Percentiles rank a stretch among this genome's conserved stretches.
Conservation (phyloP, 257 asterid genomes). For the Solanum appendiculatum region DNA sequence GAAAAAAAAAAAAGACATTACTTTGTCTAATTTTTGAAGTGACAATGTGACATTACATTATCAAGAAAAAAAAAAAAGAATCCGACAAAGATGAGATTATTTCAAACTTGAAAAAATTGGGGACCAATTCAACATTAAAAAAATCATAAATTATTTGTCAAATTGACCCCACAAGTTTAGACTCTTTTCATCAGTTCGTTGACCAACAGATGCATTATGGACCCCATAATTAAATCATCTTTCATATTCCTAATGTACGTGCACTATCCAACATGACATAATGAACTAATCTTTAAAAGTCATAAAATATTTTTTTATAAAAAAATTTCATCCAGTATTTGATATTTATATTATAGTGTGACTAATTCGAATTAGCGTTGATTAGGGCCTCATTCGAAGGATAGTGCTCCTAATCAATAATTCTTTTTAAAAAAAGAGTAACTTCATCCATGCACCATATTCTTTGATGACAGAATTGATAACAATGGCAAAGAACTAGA, state of each 20-base stretch:
- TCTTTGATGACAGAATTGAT: too few relatives aligned
- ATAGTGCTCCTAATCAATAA: too few relatives aligned
- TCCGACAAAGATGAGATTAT: constrained; percentile 3
- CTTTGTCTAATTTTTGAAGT: not conserved
- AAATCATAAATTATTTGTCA: not conserved
- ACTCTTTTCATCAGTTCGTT: constrained; percentile 6
- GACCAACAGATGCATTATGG: constrained; percentile 11
- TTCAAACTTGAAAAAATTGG: not conserved
- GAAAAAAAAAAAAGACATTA: not conserved
- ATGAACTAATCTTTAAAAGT: not conserved
- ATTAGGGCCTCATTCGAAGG: too few relatives aligned
- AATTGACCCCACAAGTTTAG: not conserved
- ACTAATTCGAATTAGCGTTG: fast-evolving
- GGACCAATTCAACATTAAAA: not conserved
- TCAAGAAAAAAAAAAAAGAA: not conserved
- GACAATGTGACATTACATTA: not conserved
- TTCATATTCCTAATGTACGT: not conserved
- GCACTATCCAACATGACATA: not conserved
- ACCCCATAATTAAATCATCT: not conserved
- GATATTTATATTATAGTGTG: fast-evolving
- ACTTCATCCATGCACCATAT: not conserved
- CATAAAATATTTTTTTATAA: too few relatives aligned
- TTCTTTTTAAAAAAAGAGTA: too few relatives aligned
- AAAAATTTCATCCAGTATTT: too few relatives aligned
- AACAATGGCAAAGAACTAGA: not conserved